These are phyloP conservation scores for Truncatella angustata DNA, from an alignment of 2,329 filamentous ascomycete genomes.

Conservation along the genomic window DNA sequence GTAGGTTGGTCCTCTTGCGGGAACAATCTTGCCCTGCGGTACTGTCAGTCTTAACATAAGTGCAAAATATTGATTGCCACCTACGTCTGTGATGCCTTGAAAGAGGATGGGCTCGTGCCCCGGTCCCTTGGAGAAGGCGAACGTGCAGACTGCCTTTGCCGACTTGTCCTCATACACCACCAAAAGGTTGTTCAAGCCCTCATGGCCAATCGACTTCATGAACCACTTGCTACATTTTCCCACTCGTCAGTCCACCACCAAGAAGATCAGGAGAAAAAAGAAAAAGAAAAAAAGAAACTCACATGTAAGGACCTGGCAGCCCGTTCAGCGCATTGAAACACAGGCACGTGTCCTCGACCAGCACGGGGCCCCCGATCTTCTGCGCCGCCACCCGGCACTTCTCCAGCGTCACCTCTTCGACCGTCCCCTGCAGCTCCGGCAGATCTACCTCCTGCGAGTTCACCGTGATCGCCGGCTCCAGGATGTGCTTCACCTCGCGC, in stretches of 20 bases:
- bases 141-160: constrained; percentile 92
- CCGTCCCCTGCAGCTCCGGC: constrained; percentile 84
- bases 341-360: constrained; percentile 94
- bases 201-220: constrained; percentile 75
- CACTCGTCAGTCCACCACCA: not conserved
- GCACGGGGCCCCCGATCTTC: constrained; percentile 69
- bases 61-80: constrained; percentile 19
- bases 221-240: constrained; percentile 78
- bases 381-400: constrained; percentile 85
- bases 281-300: constrained; percentile 31
- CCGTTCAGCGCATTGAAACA: constrained; percentile 89
- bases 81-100: constrained; percentile 81
- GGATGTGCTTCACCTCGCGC: constrained; percentile 81
- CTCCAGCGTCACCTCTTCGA: constrained; percentile 86
- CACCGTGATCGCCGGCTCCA: constrained; percentile 72
- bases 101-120: constrained; percentile 83
- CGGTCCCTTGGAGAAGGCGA: constrained; percentile 85
- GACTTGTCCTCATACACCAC: constrained; percentile 87
- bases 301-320: constrained; percentile 97
- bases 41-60: not conserved
- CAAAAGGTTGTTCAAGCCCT: constrained; percentile 86
- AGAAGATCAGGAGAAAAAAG: not conserved
- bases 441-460: constrained; percentile 75
- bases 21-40: constrained; percentile 71
- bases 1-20: constrained; percentile 71